A percentile compares a stretch with the other conserved stretches of the same genome.
These are phyloP conservation scores for Tillandsia leiboldiana DNA, from an alignment of 176 grass and related monocot species.

Conservation along the genomic window DNA sequence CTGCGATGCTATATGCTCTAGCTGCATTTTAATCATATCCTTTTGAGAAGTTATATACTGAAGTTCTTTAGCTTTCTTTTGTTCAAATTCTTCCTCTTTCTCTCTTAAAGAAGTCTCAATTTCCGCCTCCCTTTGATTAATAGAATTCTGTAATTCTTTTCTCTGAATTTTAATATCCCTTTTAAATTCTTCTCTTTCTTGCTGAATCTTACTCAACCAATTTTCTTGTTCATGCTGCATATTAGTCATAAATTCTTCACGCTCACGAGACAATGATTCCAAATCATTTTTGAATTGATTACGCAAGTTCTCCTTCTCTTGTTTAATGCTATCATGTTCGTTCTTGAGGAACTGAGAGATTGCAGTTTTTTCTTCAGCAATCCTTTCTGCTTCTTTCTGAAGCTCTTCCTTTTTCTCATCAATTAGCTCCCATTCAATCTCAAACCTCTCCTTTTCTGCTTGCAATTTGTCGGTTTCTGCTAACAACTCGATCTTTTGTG, in stretches of 20 bases:
- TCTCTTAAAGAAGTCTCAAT: conserved; percentile 64
- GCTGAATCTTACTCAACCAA: conserved; percentile 60
- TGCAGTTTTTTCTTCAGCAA: conserved; percentile 54
- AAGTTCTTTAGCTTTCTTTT: conserved; percentile 62
- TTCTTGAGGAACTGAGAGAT: conserved; percentile 46
- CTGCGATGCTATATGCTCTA: conserved; percentile 49
- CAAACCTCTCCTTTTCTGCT: conserved; percentile 90
- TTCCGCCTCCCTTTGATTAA: conserved; percentile 56
- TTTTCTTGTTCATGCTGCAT: conserved; percentile 67
- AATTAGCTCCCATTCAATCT: conserved; percentile 85
- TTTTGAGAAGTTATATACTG: conserved; percentile 64
- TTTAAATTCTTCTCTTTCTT: conserved; percentile 69
- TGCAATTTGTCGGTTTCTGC: conserved; percentile 67
- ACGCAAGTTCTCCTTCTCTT: conserved; percentile 66
- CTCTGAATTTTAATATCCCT: conserved; percentile 68
- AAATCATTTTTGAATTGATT: conserved; percentile 53
- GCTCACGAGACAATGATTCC: conserved; percentile 60
- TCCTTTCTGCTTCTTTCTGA: conserved; percentile 45
- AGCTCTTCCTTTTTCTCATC: conserved; percentile 87
- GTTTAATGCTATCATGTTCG: conserved; percentile 57
- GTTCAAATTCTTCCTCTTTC: conserved; percentile 57
- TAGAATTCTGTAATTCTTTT: conserved; percentile 52
- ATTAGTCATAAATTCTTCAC: conserved; percentile 57
- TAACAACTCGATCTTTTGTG: conserved; percentile 55
- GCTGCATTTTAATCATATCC: conserved; percentile 40